Conservation (phyloP, 2,329 filamentous ascomycete species). For the Alternaria sp. region DNA sequence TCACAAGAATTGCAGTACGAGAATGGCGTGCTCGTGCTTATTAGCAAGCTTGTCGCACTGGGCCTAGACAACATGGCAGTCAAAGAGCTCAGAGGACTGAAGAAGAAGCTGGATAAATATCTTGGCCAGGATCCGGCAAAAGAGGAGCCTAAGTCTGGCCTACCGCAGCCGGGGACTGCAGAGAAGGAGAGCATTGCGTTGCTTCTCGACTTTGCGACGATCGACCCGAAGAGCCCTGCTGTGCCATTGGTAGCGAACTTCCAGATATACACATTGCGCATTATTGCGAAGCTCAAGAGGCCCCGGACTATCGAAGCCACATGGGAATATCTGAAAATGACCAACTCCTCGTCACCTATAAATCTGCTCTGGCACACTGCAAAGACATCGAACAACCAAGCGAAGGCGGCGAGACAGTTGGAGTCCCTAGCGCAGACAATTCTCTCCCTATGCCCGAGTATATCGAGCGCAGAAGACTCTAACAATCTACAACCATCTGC, state of each 20-base stretch:
- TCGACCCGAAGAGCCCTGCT: conserved; percentile 40
- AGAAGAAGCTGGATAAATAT: conserved; percentile 63
- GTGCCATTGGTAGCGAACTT: conserved; percentile 66
- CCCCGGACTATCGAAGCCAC: conserved; percentile 65
- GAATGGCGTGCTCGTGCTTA: conserved; percentile 72
- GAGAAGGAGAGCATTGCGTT: conserved; percentile 61
- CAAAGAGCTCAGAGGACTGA: conserved; percentile 72
- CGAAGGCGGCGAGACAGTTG: conserved; percentile 69
- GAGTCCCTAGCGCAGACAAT: conserved; percentile 70
- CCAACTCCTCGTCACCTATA: conserved; percentile 63
- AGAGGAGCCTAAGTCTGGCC: conserved; percentile 15
- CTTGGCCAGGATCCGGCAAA: conserved; percentile 19
- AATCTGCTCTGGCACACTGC: conserved; percentile 62
- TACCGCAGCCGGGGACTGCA: conserved; percentile 39
- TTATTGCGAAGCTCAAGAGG: conserved; percentile 67
- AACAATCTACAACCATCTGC: conserved; percentile 64
- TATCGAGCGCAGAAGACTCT: conserved; percentile 71
- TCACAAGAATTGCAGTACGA: conserved; percentile 73
- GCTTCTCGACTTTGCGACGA: conserved; percentile 66
- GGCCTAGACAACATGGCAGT: conserved; percentile 71
- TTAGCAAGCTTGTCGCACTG: conserved; percentile 69
- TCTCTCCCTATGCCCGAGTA: conserved; percentile 69
- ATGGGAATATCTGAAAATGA: conserved; percentile 62
- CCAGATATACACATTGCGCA: conserved; percentile 69
- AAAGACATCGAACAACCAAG: conserved; percentile 54